Conservation (phyloP, 805 yeast species). For the Clavispora phyllophila region DNA sequence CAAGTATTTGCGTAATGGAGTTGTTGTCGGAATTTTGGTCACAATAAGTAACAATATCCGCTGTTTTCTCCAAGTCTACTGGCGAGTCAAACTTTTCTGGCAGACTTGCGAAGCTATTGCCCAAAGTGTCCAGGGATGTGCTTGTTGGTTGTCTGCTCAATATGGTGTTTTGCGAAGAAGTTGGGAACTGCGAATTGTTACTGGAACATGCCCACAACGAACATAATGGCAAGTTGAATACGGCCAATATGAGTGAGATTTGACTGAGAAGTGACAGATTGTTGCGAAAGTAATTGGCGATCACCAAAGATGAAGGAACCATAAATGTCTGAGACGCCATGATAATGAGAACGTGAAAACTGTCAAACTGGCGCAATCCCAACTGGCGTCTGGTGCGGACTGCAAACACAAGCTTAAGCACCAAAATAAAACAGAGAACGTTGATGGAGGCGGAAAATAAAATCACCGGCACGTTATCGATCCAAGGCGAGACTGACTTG, state of each 20-base stretch:
- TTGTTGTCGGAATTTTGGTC: constrained; percentile 5
- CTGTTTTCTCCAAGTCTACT: not conserved
- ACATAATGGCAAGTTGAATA: constrained; percentile 73
- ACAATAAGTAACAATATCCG: not conserved
- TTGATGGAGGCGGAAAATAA: constrained; percentile 67
- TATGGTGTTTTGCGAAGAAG: constrained; percentile 13
- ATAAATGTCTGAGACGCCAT: constrained; percentile 81
- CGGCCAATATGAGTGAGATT: constrained; percentile 57
- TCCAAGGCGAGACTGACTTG: constrained; percentile 23
- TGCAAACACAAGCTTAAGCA: constrained; percentile 63
- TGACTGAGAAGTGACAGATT: constrained; percentile 39
- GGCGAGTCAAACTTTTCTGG: not conserved
- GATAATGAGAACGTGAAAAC: constrained; percentile 72
- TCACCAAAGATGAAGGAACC: constrained; percentile 66
- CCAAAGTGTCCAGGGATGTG: not conserved
- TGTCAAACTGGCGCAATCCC: constrained; percentile 80
- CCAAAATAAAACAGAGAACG: constrained; percentile 54
- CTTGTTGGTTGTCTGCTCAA: constrained; percentile 9
- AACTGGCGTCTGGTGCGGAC: constrained; percentile 65
- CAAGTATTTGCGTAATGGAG: constrained; percentile 11
- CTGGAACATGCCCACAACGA: constrained; percentile 84
- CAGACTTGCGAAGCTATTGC: not conserved
- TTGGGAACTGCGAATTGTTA: constrained; percentile 36
- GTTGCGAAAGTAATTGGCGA: constrained; percentile 45
- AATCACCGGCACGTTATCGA: constrained; percentile 51